Base-by-base conservation (phyloP, 768 basidiomycete genomes). In the Rhizopogon roseolus region DNA sequence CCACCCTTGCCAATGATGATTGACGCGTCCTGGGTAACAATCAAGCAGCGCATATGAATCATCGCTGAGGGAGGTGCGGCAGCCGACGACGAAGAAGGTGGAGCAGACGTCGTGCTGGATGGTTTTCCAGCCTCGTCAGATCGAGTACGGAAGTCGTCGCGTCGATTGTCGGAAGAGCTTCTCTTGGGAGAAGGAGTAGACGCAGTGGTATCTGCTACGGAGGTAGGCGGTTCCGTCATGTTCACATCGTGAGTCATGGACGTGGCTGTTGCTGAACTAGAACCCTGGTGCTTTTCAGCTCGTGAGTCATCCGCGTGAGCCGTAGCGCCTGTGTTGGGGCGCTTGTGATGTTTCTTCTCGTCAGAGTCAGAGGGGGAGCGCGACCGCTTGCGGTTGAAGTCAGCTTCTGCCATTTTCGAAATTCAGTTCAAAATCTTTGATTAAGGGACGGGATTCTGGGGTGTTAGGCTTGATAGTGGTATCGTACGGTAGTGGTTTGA, bases 1-100 rank as follows among this genome's bases (percentile, higher is more conserved):
- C 96, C 96, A 48, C 78, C 90, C 72, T 93, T 93, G 37, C 97
- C 97, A 60, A 99, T 99, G 76, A 98, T 98, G 73, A 99, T 96
- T 52, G 93, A 95, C 11, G 97, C 97, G 72, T 99, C 97, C 73
- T 98, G 95, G 9, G 97, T 98, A 62, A 99, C 97, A 66, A 99
- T 99, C 64, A 99, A 77, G 69, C 93, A 95, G 43, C 96, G 86
- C 93, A 99, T 96, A 65, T 95, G 90, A 62, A 99, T 99, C 72
- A 84, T 85, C 32, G 88, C 86, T 16, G 90, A 84, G 25, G 88
- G 88, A 10, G 84, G 73, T 2, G 81, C 68, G 9, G 74, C 60
- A 6, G 73, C 62, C 2, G 75, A 63, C 14, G 81, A 77, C 29
- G 79, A 77, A 11, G 82, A 80, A n/a, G 81, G 71, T 16, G 59